phyloP scores from a whole-genome alignment of 257 asterid species.

The Nicotiana obtusifolia region DNA sequence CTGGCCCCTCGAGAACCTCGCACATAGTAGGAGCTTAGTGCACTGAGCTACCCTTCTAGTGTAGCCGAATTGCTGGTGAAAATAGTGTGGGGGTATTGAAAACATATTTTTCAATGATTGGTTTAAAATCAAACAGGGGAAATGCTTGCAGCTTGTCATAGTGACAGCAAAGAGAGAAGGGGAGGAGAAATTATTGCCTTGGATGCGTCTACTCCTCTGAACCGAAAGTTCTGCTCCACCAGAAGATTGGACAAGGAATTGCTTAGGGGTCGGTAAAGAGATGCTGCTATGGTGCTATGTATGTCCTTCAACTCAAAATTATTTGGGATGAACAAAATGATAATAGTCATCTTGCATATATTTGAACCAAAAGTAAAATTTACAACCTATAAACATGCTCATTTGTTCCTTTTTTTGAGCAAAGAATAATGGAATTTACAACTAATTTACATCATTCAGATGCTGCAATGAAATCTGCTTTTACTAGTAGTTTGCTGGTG shows the following conservation, averaged over 20 bases:
- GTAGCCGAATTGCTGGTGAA: too few relatives aligned
- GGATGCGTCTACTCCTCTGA: neutral
- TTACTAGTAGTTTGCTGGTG: neutral
- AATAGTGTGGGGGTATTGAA: too few relatives aligned
- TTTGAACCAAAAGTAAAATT: neutral
- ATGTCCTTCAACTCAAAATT: neutral
- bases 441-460: constrained; percentile 15
- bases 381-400: constrained; percentile 10
- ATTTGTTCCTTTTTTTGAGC: constrained; percentile 14
- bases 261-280: neutral
- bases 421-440: constrained; percentile 30
- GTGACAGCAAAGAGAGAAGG: neutral
- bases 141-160: neutral
- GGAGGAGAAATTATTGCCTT: neutral
- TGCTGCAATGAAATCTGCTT: neutral
- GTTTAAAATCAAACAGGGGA: neutral
- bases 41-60: too few relatives aligned
- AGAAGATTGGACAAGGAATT: neutral
- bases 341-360: neutral
- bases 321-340: neutral
- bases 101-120: neutral
- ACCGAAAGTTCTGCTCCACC: neutral
- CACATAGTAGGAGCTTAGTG: too few relatives aligned
- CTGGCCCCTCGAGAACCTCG: too few relatives aligned
- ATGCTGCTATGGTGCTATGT: neutral